Percentiles rank a stretch among this genome's conserved stretches.
These are phyloP conservation scores for Fusarium tuaranense DNA, from an alignment of 2,329 filamentous ascomycete species.

Conservation along the genomic window DNA sequence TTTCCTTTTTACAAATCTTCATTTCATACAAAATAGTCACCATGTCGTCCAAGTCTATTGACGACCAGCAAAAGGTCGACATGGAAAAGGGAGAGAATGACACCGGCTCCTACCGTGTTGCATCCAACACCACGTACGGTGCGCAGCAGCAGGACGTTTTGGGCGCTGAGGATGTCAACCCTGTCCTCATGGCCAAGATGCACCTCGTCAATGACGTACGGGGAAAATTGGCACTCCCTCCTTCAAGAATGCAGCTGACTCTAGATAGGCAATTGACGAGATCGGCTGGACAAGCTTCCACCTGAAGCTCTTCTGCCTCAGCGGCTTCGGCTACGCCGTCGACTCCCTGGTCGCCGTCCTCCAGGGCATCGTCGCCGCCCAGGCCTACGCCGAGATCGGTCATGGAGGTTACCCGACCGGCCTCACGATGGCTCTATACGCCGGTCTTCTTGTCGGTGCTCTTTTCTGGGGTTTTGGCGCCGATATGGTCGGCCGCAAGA, in stretches of 20 bases:
- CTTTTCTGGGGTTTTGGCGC: slow-evolving; percentile 74
- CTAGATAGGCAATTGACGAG: slow-evolving; percentile 55
- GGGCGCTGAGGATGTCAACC: neutral
- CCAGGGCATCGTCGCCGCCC: slow-evolving; percentile 68
- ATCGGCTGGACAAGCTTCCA: slow-evolving; percentile 65
- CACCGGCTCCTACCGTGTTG: slow-evolving; percentile 6
- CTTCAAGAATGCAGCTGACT: neutral
- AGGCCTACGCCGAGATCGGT: slow-evolving; percentile 62
- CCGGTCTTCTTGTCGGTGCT: slow-evolving; percentile 61
- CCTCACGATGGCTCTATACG: slow-evolving; percentile 67
- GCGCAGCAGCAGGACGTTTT: neutral
- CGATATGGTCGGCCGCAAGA: slow-evolving; percentile 72
- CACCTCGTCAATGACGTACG: slow-evolving; percentile 28
- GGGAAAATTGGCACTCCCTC: neutral
- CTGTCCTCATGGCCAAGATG: slow-evolving; percentile 17
- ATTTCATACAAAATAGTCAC: neutral
- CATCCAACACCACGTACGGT: slow-evolving; percentile 1
- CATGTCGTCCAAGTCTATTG: neutral
- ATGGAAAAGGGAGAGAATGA: slow-evolving; percentile 6
- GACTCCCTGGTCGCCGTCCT: slow-evolving; percentile 68
- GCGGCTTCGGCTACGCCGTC: slow-evolving; percentile 65
- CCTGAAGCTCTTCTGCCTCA: slow-evolving; percentile 69
- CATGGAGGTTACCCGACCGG: slow-evolving; percentile 49
- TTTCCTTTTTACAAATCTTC: neutral
- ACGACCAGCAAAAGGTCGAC: neutral